Conservation (phyloP, 1,284 basidiomycete species). For the Boletus mariae region DNA sequence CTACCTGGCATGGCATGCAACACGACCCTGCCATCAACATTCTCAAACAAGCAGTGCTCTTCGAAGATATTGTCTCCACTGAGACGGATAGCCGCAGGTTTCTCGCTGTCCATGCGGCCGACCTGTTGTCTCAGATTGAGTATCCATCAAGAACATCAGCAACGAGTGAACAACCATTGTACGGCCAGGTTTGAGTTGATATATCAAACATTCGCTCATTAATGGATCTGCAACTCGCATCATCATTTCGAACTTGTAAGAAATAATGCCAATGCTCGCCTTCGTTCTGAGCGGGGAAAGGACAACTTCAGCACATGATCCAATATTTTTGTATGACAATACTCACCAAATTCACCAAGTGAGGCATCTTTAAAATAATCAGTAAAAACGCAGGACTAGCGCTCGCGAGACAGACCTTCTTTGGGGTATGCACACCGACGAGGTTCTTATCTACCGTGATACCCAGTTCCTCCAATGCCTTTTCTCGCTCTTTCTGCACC, state of each 20-base stretch:
- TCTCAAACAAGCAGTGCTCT: constrained; percentile 91
- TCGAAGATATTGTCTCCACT: constrained; percentile 90
- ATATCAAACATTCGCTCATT: constrained; percentile 91
- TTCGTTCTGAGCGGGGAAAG: constrained; percentile 64
- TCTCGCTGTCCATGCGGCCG: constrained; percentile 77
- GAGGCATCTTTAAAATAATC: constrained; percentile 67
- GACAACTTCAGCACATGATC: constrained; percentile 17
- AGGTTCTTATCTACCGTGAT: constrained; percentile 97
- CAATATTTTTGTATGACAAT: constrained; percentile 9
- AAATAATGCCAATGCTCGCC: constrained; percentile 40
- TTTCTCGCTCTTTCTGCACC: constrained; percentile 94
- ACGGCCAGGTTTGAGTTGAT: constrained; percentile 88
- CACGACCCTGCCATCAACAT: constrained; percentile 81
- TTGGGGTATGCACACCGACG: constrained; percentile 98
- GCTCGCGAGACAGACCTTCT: constrained; percentile 57
- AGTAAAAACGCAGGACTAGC: constrained; percentile 7
- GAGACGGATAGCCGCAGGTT: constrained; percentile 84
- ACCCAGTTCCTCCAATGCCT: constrained; percentile 94
- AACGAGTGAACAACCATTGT: constrained; percentile 54
- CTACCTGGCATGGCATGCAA: constrained; percentile 77
- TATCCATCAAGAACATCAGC: constrained; percentile 7
- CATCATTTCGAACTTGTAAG: constrained; percentile 14
- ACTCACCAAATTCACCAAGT: constrained; percentile 89
- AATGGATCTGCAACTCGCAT: constrained; percentile 59
- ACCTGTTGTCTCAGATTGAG: constrained; percentile 46